phyloP scores from a whole-genome alignment of 306 rosid genomes.

The Glycine latifolia region DNA sequence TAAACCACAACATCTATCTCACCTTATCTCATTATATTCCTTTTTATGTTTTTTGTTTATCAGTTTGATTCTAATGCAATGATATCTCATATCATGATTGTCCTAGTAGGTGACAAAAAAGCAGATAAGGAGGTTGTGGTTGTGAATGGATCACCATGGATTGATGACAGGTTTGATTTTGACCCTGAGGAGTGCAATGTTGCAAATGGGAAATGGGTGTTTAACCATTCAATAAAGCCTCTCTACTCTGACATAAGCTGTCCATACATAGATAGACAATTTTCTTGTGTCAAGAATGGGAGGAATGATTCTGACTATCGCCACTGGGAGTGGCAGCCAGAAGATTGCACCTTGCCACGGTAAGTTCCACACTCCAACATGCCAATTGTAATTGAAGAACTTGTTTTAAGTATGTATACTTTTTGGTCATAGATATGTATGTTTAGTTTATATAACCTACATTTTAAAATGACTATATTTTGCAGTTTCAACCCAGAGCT shows the following conservation, averaged over 20 bases:
- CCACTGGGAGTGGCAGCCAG: conserved; percentile 98
- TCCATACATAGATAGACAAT: conserved; percentile 86
- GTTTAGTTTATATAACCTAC: background rate
- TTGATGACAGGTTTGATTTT: conserved; percentile 89
- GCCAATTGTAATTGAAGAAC: conserved; percentile 15
- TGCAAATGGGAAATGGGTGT: conserved; percentile 93
- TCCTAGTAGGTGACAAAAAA: conserved; percentile 55
- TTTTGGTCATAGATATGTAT: background rate
- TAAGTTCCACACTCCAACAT: conserved; percentile 35
- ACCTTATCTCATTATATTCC: background rate
- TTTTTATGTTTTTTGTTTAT: background rate
- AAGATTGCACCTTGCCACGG: conserved; percentile 90
- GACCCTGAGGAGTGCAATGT: conserved; percentile 88
- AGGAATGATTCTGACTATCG: conserved; percentile 73
- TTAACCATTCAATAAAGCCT: conserved; percentile 73
- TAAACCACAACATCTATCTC: background rate
- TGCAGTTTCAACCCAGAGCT: conserved; percentile 76
- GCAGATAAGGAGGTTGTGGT: conserved; percentile 46
- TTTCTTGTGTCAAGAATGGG: conserved; percentile 88
- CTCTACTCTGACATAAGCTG: conserved; percentile 76
- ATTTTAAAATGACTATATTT: background rate
- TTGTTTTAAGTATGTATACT: background rate
- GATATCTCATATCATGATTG: conserved; percentile 10
- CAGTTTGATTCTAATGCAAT: conserved; percentile 8
- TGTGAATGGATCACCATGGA: conserved; percentile 41